Percentiles rank a stretch among this genome's conserved stretches.
Evolutionary conservation across 805 yeast species (phyloP).

Genomic region (Pichia manshurica): DNA sequence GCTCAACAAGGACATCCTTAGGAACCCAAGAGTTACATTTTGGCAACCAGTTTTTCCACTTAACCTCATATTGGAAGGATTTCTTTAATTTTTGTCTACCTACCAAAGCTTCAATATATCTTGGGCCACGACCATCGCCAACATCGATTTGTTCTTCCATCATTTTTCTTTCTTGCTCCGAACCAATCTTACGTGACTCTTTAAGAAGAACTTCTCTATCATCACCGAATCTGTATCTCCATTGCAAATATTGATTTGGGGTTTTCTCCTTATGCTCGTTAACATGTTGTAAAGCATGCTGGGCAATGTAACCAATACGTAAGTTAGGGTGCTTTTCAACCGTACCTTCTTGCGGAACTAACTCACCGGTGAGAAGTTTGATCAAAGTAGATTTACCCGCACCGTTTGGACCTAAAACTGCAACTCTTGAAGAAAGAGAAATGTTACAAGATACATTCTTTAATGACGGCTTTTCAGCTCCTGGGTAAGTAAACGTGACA

Average conservation of each 20-base stretch:
- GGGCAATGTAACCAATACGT: slow-evolving; percentile 98
- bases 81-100: slow-evolving; percentile 97
- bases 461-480: slow-evolving; percentile 79
- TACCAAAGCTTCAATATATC: slow-evolving; percentile 88
- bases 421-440: slow-evolving; percentile 93
- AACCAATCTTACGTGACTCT: slow-evolving; percentile 84
- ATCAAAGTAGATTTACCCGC: slow-evolving; percentile 97
- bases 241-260: slow-evolving; percentile 94
- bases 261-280: slow-evolving; percentile 97
- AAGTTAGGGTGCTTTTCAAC: slow-evolving; percentile 97
- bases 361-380: slow-evolving; percentile 87
- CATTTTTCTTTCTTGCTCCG: slow-evolving; percentile 61
- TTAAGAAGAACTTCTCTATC: slow-evolving; percentile 94
- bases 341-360: slow-evolving; percentile 77
- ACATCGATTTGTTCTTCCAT: slow-evolving; percentile 75
- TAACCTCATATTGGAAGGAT: slow-evolving; percentile 93
- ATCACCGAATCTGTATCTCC: slow-evolving; percentile 98
- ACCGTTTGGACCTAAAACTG: slow-evolving; percentile 96
- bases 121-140: slow-evolving; percentile 77
- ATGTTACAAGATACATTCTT: slow-evolving; percentile 79
- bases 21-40: slow-evolving; percentile 92
- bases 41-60: slow-evolving; percentile 91
- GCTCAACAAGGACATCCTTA: slow-evolving; percentile 69
- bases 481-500: slow-evolving; percentile 88
- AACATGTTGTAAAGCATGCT: slow-evolving; percentile 96